These are phyloP conservation scores for Zygotorulaspora sp. DNA, from an alignment of 805 yeast genomes.

Conservation along the genomic window DNA sequence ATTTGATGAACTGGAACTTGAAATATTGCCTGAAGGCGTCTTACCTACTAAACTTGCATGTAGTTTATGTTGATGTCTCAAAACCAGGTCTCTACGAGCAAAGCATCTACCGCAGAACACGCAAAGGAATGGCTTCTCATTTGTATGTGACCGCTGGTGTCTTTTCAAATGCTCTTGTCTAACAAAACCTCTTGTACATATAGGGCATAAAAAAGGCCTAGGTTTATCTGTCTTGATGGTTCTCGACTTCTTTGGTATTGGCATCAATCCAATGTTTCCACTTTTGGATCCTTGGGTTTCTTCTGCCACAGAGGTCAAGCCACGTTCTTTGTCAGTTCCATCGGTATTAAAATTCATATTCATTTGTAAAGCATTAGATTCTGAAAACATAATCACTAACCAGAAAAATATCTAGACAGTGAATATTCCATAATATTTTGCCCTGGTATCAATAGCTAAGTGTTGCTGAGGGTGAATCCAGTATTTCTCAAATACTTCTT, in stretches of 20 bases:
- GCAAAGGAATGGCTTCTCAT: conserved; percentile 94
- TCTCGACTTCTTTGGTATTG: conserved; percentile 82
- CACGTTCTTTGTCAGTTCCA: not conserved
- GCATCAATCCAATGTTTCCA: conserved; percentile 38
- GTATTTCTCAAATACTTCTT: conserved; percentile 1
- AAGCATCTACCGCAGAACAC: conserved; percentile 95
- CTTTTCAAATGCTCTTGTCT: conserved; percentile 90
- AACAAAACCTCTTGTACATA: conserved; percentile 94
- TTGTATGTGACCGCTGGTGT: conserved; percentile 91
- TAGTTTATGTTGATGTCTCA: conserved; percentile 91
- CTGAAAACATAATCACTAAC: conserved; percentile 5
- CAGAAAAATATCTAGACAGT: not conserved
- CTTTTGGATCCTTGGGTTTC: not conserved
- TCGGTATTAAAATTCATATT: not conserved
- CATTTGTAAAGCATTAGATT: conserved; percentile 3
- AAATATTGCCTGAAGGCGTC: conserved; percentile 14
- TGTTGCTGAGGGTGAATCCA: conserved; percentile 1
- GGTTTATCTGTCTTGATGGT: conserved; percentile 88
- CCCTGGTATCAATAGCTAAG: not conserved
- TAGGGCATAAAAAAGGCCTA: conserved; percentile 83
- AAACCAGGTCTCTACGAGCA: conserved; percentile 81
- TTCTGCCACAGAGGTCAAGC: not conserved
- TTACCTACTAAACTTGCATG: conserved; percentile 52
- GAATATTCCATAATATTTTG: not conserved
- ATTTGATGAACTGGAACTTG: conserved; percentile 8